Percentiles rank a stretch among this genome's conserved stretches.
Evolutionary conservation across 371 early-diverging fungal genomes (phyloP).

Genomic region (Lichtheimia ornata): DNA sequence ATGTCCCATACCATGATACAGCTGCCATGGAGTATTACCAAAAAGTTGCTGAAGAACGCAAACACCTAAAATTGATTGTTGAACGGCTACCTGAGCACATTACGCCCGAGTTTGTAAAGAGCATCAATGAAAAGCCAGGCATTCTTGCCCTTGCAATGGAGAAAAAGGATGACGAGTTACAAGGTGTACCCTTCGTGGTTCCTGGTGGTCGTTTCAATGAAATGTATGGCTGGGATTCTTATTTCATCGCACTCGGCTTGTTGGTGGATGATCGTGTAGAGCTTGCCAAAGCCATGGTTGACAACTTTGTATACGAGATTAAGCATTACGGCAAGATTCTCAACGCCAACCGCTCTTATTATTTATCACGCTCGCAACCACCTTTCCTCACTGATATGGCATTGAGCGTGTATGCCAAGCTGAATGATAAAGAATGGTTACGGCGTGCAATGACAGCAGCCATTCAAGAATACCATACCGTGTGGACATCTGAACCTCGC

Average conservation of each 20-base stretch:
- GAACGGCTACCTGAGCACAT: constrained; percentile 83
- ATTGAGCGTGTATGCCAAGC: constrained; percentile 71
- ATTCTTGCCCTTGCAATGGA: constrained; percentile 85
- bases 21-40: constrained; percentile 82
- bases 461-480: constrained; percentile 89
- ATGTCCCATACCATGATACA: constrained; percentile 83
- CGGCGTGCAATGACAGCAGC: constrained; percentile 74
- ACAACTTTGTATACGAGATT: constrained; percentile 95
- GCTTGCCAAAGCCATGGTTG: constrained; percentile 91
- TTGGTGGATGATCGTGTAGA: constrained; percentile 82
- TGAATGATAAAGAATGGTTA: constrained; percentile 79
- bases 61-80: constrained; percentile 81
- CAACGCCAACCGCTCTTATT: constrained; percentile 97
- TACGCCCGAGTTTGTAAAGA: constrained; percentile 89
- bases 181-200: constrained; percentile 92
- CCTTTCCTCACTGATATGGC: constrained; percentile 98
- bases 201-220: constrained; percentile 99
- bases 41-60: constrained; percentile 61
- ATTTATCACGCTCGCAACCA: constrained; percentile 95
- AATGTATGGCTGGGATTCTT: constrained; percentile 98
- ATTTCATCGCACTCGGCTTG: constrained; percentile 92
- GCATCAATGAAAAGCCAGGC: constrained; percentile 87
- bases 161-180: constrained; percentile 53
- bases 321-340: constrained; percentile 97
- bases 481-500: constrained; percentile 89